Percentiles rank a stretch among this genome's conserved stretches.
Conservation (phyloP, 345 rosid genomes). For the Eucalyptus camaldulensis region DNA sequence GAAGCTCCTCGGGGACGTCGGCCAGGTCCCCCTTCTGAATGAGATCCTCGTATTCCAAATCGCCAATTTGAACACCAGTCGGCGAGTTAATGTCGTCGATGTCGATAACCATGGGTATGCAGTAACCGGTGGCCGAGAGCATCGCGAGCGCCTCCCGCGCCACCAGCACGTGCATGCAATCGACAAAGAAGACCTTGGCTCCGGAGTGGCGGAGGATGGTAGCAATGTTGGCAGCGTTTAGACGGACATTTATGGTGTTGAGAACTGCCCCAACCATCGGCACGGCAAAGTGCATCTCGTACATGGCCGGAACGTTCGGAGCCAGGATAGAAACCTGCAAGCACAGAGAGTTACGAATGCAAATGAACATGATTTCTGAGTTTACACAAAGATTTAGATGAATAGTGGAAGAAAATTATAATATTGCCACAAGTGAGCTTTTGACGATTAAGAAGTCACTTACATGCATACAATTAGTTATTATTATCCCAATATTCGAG, state of each 20-base stretch:
- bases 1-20: background rate
- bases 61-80: slow-evolving; percentile 22
- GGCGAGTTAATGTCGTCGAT: slow-evolving; percentile 40
- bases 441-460: background rate
- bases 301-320: slow-evolving; percentile 76
- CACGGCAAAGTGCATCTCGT: slow-evolving; percentile 83
- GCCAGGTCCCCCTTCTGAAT: slow-evolving; percentile 15
- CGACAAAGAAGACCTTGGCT: slow-evolving; percentile 50
- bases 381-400: background rate
- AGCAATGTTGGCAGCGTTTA: slow-evolving; percentile 46
- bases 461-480: background rate
- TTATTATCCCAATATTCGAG: background rate
- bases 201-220: slow-evolving; percentile 51
- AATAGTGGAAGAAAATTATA: background rate
- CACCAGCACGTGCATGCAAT: slow-evolving; percentile 19
- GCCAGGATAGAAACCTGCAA: slow-evolving; percentile 62
- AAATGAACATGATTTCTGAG: background rate
- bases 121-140: background rate
- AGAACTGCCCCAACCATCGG: slow-evolving; percentile 85
- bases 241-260: slow-evolving; percentile 57
- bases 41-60: slow-evolving; percentile 46
- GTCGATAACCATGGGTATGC: slow-evolving; percentile 18
- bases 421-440: background rate
- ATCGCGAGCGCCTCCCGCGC: slow-evolving; percentile 30
- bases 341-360: background rate